Evolutionary conservation across 2,329 filamentous ascomycete genomes (phyloP), one percentile per base, ranked within the genome.

Genomic region (Fusarium secorum): DNA sequence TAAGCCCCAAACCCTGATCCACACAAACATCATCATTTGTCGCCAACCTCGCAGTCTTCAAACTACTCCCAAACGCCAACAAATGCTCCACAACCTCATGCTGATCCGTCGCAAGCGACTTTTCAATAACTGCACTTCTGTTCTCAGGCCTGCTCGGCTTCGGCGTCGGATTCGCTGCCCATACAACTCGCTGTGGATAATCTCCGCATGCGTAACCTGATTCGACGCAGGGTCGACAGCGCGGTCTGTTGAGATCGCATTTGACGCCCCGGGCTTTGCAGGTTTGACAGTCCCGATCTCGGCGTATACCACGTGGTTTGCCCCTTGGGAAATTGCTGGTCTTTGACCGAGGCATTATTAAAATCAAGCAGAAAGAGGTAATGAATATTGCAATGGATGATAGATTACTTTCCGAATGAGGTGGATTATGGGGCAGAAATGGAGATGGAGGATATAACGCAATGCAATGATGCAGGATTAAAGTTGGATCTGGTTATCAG

Each of bases 101-200:
- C 15, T 52, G 62, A 3, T 66, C 55, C 22, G 56, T 52, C 22
- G 48, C 51, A 24, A 65, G 39, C 3, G 60, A 36, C 28, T 64
- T 56, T 6, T 66, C 42, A 26, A 49, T 39, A 11, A 42, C 20
- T n/a, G 18, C 30, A 1, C 4, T 56, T 44, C 10, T 56, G 9
- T 56, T 54, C 49, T 39, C 38, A 10, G 14, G 10, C 22, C 24
- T 55, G 15, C 17, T 55, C 4, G 32, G 38, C 3, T n/a, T 55
- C 17, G 30, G 15, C 22, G 24, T 18, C 36, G 66, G 51, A 28
- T 68, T 65, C 4, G 60, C 71, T 0, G 75, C 64, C 78, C 79
- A 80, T 3, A 79, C 72, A 20, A 80, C 74, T 18, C 78, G 66
- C 64, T 77, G 76, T 17, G 77, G 74, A 46, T 80, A 80, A 8